Evolutionary conservation across 2,329 filamentous ascomycete species (phyloP).

Genomic region (Clarireedia monteithiana): DNA sequence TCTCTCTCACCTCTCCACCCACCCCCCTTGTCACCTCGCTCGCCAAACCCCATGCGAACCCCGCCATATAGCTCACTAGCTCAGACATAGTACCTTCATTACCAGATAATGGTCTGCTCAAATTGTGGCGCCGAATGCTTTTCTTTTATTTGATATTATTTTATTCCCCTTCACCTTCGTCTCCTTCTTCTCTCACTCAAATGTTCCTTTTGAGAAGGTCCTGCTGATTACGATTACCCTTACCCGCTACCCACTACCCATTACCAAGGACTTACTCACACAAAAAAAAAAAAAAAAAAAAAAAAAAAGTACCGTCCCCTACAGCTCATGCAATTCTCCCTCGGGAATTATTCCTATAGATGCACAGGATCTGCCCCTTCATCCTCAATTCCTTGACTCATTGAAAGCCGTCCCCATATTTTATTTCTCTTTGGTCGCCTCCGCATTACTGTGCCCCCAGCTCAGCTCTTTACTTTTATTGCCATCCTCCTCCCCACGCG

Average conservation of each 20-base stretch:
- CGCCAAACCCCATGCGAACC: slow-evolving; percentile 25
- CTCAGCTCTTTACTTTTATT: slow-evolving; percentile 3
- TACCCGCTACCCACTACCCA: slow-evolving; percentile 8
- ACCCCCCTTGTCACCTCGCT: slow-evolving; percentile 5
- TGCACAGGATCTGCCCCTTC: slow-evolving; percentile 15
- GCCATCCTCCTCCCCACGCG: slow-evolving; percentile 5
- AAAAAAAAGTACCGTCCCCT: too few relatives aligned
- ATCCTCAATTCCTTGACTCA: slow-evolving; percentile 4
- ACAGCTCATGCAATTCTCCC: slow-evolving; percentile 10
- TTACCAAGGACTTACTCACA: background rate
- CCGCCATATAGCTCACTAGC: slow-evolving; percentile 23
- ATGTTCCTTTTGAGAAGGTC: slow-evolving; percentile 20
- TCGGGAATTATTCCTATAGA: slow-evolving; percentile 23
- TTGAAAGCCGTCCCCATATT: slow-evolving; percentile 19
- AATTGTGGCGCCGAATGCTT: slow-evolving; percentile 17
- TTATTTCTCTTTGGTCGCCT: slow-evolving; percentile 3
- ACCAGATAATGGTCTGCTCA: slow-evolving; percentile 13
- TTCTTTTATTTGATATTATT: slow-evolving; percentile 1
- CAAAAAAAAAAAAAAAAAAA: too few relatives aligned
- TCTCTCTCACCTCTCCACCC: too few relatives aligned
- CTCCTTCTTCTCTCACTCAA: slow-evolving; percentile 12
- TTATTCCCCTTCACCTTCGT: too few relatives aligned
- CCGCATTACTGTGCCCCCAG: background rate
- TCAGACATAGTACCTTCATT: too few relatives aligned
- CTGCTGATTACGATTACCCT: slow-evolving; percentile 25